Conservation (phyloP, 2,329 filamentous ascomycete genomes). For the Ophiocordyceps sinensis region DNA sequence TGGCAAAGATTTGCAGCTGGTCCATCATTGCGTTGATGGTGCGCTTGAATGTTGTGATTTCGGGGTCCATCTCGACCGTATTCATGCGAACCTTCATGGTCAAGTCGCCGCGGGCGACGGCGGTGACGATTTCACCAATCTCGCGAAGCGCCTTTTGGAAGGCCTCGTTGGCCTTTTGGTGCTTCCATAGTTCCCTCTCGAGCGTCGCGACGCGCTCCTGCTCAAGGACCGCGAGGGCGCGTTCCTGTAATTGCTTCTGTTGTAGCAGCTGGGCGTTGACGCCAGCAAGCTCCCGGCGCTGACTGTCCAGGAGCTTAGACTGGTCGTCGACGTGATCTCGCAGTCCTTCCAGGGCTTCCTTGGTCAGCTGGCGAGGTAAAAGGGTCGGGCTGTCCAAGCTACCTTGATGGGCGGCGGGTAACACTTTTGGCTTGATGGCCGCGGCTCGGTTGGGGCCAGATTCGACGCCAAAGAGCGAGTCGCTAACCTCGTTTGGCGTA, state of each 20-base stretch:
- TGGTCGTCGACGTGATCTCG: conserved; percentile 88
- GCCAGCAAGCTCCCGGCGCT: conserved; percentile 71
- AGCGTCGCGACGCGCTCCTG: conserved; percentile 76
- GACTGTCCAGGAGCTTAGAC: conserved; percentile 78
- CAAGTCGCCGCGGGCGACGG: conserved; percentile 85
- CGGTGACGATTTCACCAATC: conserved; percentile 94
- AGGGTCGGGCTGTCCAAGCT: conserved; percentile 21
- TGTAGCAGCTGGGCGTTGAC: conserved; percentile 76
- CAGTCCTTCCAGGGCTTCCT: conserved; percentile 72
- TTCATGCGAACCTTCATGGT: conserved; percentile 97
- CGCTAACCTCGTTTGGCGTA: conserved; percentile 63
- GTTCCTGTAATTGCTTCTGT: conserved; percentile 74
- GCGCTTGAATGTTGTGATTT: conserved; percentile 94
- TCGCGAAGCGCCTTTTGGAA: conserved; percentile 96
- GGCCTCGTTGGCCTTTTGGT: conserved; percentile 94
- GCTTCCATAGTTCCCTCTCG: conserved; percentile 88
- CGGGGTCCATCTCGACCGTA: conserved; percentile 90
- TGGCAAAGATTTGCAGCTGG: conserved; percentile 89
- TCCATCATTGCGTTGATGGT: conserved; percentile 99
- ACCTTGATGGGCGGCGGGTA: conserved; percentile 24
- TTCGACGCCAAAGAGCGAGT: conserved; percentile 48
- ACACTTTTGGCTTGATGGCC: conserved; percentile 27
- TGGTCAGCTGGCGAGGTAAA: conserved; percentile 43
- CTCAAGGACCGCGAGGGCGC: conserved; percentile 69
- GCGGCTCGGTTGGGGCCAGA: conserved; percentile 32